Evolutionary conservation across 1,284 basidiomycete genomes (phyloP).

Genomic region (Sporisorium iseilematis-ciliati): DNA sequence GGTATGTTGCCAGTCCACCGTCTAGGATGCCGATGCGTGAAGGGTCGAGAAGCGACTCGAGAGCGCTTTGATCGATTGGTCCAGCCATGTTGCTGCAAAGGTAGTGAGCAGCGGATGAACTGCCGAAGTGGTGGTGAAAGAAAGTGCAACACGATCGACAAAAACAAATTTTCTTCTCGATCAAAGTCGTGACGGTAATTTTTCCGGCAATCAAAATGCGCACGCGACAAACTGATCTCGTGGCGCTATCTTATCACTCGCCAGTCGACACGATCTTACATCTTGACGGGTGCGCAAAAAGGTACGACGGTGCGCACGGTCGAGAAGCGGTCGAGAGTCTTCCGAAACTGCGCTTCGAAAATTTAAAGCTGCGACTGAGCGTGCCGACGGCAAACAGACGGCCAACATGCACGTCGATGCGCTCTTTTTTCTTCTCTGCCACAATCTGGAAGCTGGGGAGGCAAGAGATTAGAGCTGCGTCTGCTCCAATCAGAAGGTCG

Average conservation of each 20-base stretch:
- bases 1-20: constrained; percentile 62
- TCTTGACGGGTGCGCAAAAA: background rate
- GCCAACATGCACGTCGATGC: background rate
- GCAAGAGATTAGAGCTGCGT: constrained; percentile 10
- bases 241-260: constrained; percentile 30
- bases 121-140: constrained; percentile 1
- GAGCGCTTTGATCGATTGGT: constrained; percentile 26
- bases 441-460: background rate
- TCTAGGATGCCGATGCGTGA: constrained; percentile 54
- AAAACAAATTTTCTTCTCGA: constrained; percentile 6
- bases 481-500: constrained; percentile 18
- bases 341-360: constrained; percentile 19
- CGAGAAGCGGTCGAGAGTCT: constrained; percentile 34
- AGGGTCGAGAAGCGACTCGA: constrained; percentile 39
- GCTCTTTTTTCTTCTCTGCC: background rate
- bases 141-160: background rate
- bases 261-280: constrained; percentile 27
- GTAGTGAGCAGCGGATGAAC: background rate
- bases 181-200: constrained; percentile 11
- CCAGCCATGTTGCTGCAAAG: constrained; percentile 13
- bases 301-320: background rate
- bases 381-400: constrained; percentile 34
- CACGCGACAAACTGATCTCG: background rate
- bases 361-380: constrained; percentile 17
- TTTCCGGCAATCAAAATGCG: constrained; percentile 3